These are phyloP conservation scores for Penicillium sp. DNA, from an alignment of 2,329 filamentous ascomycete species.

Conservation along the genomic window DNA sequence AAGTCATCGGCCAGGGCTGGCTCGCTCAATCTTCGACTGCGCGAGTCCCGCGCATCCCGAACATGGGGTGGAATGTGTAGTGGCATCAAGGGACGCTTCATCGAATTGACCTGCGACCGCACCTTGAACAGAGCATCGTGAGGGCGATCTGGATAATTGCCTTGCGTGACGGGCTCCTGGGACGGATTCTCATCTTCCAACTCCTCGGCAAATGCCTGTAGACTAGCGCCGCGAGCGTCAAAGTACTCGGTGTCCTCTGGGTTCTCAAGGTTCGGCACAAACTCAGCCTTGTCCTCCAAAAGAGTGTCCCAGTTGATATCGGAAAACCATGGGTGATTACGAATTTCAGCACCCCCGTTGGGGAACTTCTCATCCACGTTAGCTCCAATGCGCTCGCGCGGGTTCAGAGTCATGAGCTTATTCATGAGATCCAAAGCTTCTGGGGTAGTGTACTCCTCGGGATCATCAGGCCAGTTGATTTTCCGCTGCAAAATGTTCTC, in stretches of 20 bases:
- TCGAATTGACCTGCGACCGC: constrained; percentile 78
- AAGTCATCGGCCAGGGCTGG: constrained; percentile 89
- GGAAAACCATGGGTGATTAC: constrained; percentile 82
- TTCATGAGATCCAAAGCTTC: constrained; percentile 96
- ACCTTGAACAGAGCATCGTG: constrained; percentile 93
- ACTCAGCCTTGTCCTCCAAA: constrained; percentile 92
- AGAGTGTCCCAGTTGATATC: constrained; percentile 86
- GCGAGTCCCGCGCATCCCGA: constrained; percentile 82
- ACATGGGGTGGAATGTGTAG: constrained; percentile 96
- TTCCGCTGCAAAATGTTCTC: constrained; percentile 88
- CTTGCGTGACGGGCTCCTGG: constrained; percentile 64
- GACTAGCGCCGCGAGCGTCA: constrained; percentile 82
- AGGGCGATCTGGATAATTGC: constrained; percentile 82
- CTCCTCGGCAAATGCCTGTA: constrained; percentile 90
- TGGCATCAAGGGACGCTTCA: constrained; percentile 90
- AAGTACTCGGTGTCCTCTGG: constrained; percentile 99
- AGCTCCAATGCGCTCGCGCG: constrained; percentile 75
- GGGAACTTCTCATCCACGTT: constrained; percentile 79
- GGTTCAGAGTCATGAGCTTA: constrained; percentile 80
- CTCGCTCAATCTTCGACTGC: constrained; percentile 84
- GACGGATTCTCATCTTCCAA: constrained; percentile 85
- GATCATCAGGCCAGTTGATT: constrained; percentile 88
- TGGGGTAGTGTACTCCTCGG: constrained; percentile 73
- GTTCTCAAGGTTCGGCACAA: constrained; percentile 87
- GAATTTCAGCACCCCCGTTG: constrained; percentile 87